Base-by-base conservation (phyloP, 192 early-diverging fungal genomes). In the Geranomyces variabilis region DNA sequence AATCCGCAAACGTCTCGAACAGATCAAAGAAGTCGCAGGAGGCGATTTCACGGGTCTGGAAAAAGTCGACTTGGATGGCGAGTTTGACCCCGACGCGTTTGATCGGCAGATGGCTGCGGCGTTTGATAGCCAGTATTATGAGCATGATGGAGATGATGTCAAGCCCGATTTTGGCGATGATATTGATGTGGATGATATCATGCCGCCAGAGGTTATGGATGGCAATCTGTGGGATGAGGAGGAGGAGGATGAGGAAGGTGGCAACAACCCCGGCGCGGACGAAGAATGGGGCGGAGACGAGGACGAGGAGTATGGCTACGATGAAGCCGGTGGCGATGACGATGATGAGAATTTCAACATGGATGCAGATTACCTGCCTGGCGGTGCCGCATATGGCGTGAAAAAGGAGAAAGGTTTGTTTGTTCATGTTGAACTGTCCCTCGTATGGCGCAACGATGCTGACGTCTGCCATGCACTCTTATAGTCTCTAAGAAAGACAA, bases 111-210 rank as follows among this genome's bases (percentile, higher is more conserved):
- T 99, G 94, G 75, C 83, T 26, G 77, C 80, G 53, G 80, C 92
- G 31, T 95, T 97, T 77, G 80, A 88, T 66, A 89, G 93, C 48
- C 74, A 82, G 21, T 92, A 92, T 74, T 93, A 93, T 69, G 70
- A 76, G 0, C 31, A 49, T 17, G 73, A 76, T 31, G 69, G 69
- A 22, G 66, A 36, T 19, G 49, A 62, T 14, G 26, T 76, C 29
- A 89, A 96, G 74, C 95, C 95, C 7, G 87, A 83, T 22, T 97
- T 91, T 87, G 91, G 90, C 51, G 93, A 96, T 70, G 93, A 95
- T 69, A 88, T 94, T 63, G 89, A 92, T 53, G 87, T 90, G 34
- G 81, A 75, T 63, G 91, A 92, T 67, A 73, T 91, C 59, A 80
- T 88, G 8, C 69, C 44, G 17, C 71, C 66, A 26, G 68, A 66